These are phyloP conservation scores for Mariannaea elegans DNA, from an alignment of 2,329 filamentous ascomycete species.

Conservation along the genomic window DNA sequence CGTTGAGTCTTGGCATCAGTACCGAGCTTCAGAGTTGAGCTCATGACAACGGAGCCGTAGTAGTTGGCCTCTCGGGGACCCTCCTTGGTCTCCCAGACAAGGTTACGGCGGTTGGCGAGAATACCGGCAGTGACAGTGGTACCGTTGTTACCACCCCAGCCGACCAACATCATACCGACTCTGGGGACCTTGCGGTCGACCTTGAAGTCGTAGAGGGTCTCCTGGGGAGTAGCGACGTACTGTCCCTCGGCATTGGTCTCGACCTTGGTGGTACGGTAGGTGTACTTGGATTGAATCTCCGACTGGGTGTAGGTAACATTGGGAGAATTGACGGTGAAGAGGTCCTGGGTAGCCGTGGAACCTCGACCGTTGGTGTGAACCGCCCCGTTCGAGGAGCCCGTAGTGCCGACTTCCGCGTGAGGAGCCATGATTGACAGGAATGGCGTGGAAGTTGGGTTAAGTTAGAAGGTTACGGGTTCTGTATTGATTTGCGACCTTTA, in stretches of 20 bases:
- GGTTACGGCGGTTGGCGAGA: conserved; percentile 87
- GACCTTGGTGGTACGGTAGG: conserved; percentile 92
- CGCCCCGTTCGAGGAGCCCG: conserved; percentile 69
- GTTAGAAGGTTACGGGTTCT: conserved; percentile 39
- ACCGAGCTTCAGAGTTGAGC: conserved; percentile 95
- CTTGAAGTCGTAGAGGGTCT: conserved; percentile 97
- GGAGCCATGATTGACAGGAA: conserved; percentile 78
- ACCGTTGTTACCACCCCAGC: conserved; percentile 98
- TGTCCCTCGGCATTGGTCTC: conserved; percentile 76
- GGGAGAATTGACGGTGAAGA: conserved; percentile 90
- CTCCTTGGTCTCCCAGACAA: conserved; percentile 94
- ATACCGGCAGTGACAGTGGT: conserved; percentile 97
- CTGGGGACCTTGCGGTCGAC: conserved; percentile 93
- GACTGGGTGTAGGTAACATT: conserved; percentile 90
- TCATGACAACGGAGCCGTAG: conserved; percentile 98
- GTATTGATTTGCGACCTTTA: conserved; percentile 56
- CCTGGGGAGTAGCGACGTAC: conserved; percentile 84
- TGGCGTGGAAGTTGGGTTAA: conserved; percentile 36
- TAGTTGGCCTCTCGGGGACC: conserved; percentile 89
- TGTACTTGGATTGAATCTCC: conserved; percentile 93
- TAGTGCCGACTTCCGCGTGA: conserved; percentile 73
- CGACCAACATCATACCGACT: conserved; percentile 96
- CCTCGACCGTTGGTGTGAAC: conserved; percentile 53
- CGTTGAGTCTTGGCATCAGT: conserved; percentile 82
- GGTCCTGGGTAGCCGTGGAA: conserved; percentile 60